Base-by-base conservation (phyloP, 1,139 yeast species). In the Suhomyces guaymorum region DNA sequence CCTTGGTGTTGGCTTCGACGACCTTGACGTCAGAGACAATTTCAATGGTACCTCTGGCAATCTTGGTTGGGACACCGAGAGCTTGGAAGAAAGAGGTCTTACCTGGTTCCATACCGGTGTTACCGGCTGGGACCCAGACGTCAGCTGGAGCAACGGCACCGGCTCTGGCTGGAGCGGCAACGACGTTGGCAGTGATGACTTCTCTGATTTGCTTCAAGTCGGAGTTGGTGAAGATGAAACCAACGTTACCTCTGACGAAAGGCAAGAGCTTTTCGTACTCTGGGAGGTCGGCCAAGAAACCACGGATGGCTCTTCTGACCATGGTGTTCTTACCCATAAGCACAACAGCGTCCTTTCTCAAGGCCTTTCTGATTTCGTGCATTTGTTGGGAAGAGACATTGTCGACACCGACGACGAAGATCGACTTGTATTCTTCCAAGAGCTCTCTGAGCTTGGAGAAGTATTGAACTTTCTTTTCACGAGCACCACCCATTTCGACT, bases 61-160 rank as follows among this genome's bases (percentile, higher is more conserved):
- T 92, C 94, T 92, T 92, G 87, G 99, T 92, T 82, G 98, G 98
- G 66, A 92, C 97, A 87, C 97, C 97, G 65, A 92, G 84, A 69
- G 99, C 98, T 83, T 92, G 99, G 97, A 92, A 92, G 95, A 92
- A 92, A 69, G 98, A 92, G 66, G 99, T 92, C 89, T 92, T 92
- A 83, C 97, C 97, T 73, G 99, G 99, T 79, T 92, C 98, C 96
- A 94, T 90, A 85, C 98, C 97, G 60, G 99, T 92, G 96, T 92
- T 94, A 75, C 96, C 95, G 60, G 97, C 97, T 70, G 95, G 95
- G 59, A 92, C 85, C 83, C 82, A 87, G 64, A 92, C 97, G 65
- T 90, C 97, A 69, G 72, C 82, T 72, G 97, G 98, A 63, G 99
- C 97, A 67, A 89, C 68, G 66, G 97, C 98, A 89, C 98, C 98